These are phyloP conservation scores for Talinum fruticosum DNA, from an alignment of 148 eudicot genomes.

Conservation along the genomic window DNA sequence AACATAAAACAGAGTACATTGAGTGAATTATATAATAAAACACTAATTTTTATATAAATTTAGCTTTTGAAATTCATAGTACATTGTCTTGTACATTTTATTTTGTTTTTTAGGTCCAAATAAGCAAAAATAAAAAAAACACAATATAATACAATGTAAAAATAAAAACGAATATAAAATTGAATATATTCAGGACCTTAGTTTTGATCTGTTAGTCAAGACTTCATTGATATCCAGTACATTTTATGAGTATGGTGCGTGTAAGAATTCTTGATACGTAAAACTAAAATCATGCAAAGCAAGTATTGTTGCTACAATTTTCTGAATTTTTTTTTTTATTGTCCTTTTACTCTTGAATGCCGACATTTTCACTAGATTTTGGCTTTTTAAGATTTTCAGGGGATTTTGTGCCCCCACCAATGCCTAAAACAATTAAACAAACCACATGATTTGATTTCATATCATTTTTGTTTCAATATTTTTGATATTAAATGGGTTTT, in stretches of 20 bases:
- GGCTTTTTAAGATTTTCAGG: slow-evolving; percentile 27
- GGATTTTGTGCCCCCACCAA: slow-evolving; percentile 36
- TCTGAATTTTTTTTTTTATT: background rate
- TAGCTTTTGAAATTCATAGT: too few relatives aligned
- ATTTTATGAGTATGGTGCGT: background rate
- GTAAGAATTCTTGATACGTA: background rate
- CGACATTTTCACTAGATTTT: slow-evolving; percentile 27
- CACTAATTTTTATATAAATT: too few relatives aligned
- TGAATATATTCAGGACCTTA: too few relatives aligned
- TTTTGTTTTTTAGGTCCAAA: too few relatives aligned
- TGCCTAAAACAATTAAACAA: slow-evolving; percentile 13
- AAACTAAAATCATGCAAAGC: background rate
- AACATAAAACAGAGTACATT: too few relatives aligned
- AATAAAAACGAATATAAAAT: too few relatives aligned
- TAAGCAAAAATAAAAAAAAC: too few relatives aligned
- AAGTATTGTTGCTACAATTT: background rate
- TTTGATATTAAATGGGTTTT: background rate
- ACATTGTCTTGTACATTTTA: too few relatives aligned
- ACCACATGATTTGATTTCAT: slow-evolving; percentile 10
- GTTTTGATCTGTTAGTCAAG: too few relatives aligned
- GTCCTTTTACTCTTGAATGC: slow-evolving; percentile 14
- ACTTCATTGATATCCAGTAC: too few relatives aligned
- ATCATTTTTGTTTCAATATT: slow-evolving; percentile 3
- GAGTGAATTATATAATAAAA: too few relatives aligned
- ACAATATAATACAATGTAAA: too few relatives aligned